Evolutionary conservation across 495 filamentous ascomycete genomes (phyloP), one percentile per base, ranked within the genome.

Genomic region (Podospora didyma): DNA sequence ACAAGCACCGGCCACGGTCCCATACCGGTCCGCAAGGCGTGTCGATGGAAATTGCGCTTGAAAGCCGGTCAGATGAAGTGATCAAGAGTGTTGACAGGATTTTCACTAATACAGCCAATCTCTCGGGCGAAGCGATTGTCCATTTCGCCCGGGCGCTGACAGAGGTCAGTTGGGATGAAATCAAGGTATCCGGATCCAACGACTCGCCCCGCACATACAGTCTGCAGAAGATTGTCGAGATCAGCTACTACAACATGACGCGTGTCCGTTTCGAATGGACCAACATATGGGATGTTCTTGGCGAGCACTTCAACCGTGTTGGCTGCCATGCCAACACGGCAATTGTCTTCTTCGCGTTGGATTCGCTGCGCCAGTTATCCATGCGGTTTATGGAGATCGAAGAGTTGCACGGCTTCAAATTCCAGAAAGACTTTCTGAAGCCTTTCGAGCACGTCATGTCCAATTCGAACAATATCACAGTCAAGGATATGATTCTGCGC

Each of bases 361-460:
- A 99, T 68, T 96, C 92, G 0, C 74, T 99, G 39, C 85, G 94
- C 34, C 94, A 99, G 69, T 77, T 99, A 39, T 96, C 92, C 0
- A 97, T 97, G 92, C 86, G 90, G 2, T 99, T 97, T 72, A 89
- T 99, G 86, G 95, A 99, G 72, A 90, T 97, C 57, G 95, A 96
- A 60, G 94, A 99, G 68, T 73, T 99, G 58, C 89, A 94, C 0
- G 95, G 96, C 61, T 99, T 99, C 84, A 97, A 97, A 69, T 99
- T 99, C 68, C 94, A 99, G 63, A 99, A 99, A 68, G 94, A 99
- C 63, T 97, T 99, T 73, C 79, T 97, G 24, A 97, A 96, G 69
- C 94, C 94, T 0, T 99, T 99, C 59, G 92, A 97, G 73, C 89
- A 97, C 70, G 90, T 99, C 62, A 96, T 97, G 78, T 83, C 86